These are phyloP conservation scores for Tephrocybe sp. DNA, from an alignment of 768 basidiomycete genomes.

Conservation along the genomic window DNA sequence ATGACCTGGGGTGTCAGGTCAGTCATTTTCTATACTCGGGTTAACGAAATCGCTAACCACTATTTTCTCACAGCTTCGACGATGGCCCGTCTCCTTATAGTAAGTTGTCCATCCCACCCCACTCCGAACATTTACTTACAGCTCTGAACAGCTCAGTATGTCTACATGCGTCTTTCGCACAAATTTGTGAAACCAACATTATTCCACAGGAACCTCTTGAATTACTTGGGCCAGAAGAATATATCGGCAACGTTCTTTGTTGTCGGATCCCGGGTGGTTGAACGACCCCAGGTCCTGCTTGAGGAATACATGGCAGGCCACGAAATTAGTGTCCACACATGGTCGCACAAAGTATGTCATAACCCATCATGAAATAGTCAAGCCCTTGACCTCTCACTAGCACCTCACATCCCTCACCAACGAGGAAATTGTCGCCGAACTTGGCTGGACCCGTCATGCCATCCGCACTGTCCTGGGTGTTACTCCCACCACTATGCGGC, in stretches of 20 bases:
- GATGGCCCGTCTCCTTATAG: constrained; percentile 87
- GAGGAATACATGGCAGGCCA: constrained; percentile 80
- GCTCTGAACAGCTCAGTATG: constrained; percentile 23
- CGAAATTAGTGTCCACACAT: constrained; percentile 85
- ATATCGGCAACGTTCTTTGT: constrained; percentile 89
- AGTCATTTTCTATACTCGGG: background rate
- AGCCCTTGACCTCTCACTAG: constrained; percentile 29
- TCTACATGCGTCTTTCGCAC: background rate
- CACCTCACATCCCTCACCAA: constrained; percentile 70
- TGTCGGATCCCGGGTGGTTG: constrained; percentile 80
- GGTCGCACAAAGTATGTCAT: constrained; percentile 70
- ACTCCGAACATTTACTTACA: background rate
- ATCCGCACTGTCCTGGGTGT: constrained; percentile 77
- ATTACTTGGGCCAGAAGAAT: constrained; percentile 62
- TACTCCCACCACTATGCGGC: constrained; percentile 75
- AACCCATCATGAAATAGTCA: background rate
- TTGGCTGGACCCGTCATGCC: constrained; percentile 87
- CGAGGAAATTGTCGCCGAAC: constrained; percentile 85
- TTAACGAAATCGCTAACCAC: background rate
- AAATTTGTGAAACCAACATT: background rate
- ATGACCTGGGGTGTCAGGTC: constrained; percentile 74
- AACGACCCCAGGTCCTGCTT: constrained; percentile 69
- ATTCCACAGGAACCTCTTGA: constrained; percentile 55
- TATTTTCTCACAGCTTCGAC: constrained; percentile 53
- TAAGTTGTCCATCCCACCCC: constrained; percentile 33